Conservation (phyloP, 345 rosid species). For the Brassica cretica region DNA sequence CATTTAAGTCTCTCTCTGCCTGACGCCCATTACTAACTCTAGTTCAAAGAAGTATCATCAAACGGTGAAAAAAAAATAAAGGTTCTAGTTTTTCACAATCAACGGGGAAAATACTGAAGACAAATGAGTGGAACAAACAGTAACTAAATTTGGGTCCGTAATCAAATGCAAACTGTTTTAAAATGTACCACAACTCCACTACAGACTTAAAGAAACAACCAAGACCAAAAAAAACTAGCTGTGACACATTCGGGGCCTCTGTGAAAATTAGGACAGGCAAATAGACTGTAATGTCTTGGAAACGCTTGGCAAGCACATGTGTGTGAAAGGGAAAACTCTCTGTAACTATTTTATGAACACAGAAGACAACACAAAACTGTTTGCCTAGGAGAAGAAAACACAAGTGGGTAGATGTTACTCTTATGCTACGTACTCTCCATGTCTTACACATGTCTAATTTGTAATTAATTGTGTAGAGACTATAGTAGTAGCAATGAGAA, state of each 20-base stretch:
- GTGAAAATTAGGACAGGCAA: slow-evolving; percentile 44
- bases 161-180: slow-evolving; percentile 9
- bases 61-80: not conserved
- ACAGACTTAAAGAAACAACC: slow-evolving; percentile 9
- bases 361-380: slow-evolving; percentile 23
- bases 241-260: slow-evolving; percentile 43
- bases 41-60: slow-evolving; percentile 7
- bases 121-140: slow-evolving; percentile 19
- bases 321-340: slow-evolving; percentile 37
- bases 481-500: slow-evolving; percentile 8
- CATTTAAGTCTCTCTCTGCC: slow-evolving; percentile 31
- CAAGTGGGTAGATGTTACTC: slow-evolving; percentile 23
- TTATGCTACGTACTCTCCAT: slow-evolving; percentile 28
- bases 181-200: slow-evolving; percentile 11
- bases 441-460: slow-evolving; percentile 26
- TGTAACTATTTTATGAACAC: slow-evolving; percentile 13
- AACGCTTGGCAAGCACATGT: slow-evolving; percentile 40
- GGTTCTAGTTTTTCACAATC: not conserved
- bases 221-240: slow-evolving; percentile 17
- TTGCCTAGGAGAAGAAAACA: slow-evolving; percentile 34
- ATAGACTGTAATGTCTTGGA: slow-evolving; percentile 22
- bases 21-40: slow-evolving; percentile 23
- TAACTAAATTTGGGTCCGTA: not conserved
- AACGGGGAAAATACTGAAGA: slow-evolving; percentile 18
- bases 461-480: slow-evolving; percentile 7